These are phyloP conservation scores for Saccharomycopsis hybrid DNA, from an alignment of 1,139 yeast species.

Conservation along the genomic window DNA sequence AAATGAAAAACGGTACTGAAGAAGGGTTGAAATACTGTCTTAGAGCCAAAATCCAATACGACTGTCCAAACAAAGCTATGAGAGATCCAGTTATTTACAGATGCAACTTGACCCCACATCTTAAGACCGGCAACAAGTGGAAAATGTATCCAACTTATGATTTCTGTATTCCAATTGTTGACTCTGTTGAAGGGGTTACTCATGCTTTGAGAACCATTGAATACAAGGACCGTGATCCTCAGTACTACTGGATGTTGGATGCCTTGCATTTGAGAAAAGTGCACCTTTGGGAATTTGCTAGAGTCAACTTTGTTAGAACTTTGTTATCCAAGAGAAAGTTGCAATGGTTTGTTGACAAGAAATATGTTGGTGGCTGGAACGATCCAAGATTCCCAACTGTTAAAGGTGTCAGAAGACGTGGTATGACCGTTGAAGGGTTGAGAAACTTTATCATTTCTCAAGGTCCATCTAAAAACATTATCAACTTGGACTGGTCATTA, in stretches of 20 bases:
- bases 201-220: conserved; percentile 96
- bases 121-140: conserved; percentile 89
- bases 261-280: conserved; percentile 81
- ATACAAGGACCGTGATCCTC: conserved; percentile 96
- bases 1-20: conserved; percentile 90
- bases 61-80: conserved; percentile 83
- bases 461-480: conserved; percentile 95
- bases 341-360: conserved; percentile 96
- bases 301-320: conserved; percentile 94
- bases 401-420: conserved; percentile 97
- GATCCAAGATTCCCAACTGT: conserved; percentile 99
- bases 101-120: conserved; percentile 94
- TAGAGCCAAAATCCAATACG: conserved; percentile 91
- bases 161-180: conserved; percentile 96
- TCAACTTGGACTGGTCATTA: conserved; percentile 92
- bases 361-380: conserved; percentile 86
- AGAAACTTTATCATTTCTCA: conserved; percentile 87
- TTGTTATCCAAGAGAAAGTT: conserved; percentile 91
- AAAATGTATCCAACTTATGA: conserved; percentile 96
- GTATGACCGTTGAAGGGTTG: conserved; percentile 97
- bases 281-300: conserved; percentile 94
- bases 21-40: conserved; percentile 83
- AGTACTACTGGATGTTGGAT: conserved; percentile 90
- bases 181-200: conserved; percentile 91
- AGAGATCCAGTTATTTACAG: conserved; percentile 98